Conservation (phyloP, 495 filamentous ascomycete species). For the Saxophila tyrrhenica region DNA sequence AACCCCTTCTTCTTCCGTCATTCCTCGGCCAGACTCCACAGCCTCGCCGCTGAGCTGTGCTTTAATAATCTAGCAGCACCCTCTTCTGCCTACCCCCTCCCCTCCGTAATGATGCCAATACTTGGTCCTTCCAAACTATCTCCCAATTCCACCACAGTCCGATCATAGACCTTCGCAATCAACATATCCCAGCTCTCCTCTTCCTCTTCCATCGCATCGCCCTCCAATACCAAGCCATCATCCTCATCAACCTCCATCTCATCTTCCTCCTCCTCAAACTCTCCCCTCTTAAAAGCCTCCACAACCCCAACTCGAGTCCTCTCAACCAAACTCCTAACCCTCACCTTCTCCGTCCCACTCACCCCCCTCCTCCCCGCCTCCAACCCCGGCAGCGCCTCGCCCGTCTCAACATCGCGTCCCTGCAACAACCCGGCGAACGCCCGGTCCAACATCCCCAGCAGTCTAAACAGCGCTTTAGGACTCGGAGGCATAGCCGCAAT, state of each 20-base stretch:
- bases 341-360: constrained; percentile 64
- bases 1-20: too few relatives aligned
- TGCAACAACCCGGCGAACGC: constrained; percentile 61
- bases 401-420: constrained; percentile 54
- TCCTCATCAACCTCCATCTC: constrained; percentile 24
- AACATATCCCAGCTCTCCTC: constrained; percentile 50
- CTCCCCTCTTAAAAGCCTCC: constrained; percentile 43
- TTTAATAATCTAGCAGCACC: background rate
- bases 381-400: constrained; percentile 55
- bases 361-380: constrained; percentile 28
- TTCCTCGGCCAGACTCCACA: too few relatives aligned
- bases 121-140: constrained; percentile 40
- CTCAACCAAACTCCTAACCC: constrained; percentile 66
- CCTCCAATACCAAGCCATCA: constrained; percentile 28
- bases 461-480: constrained; percentile 47
- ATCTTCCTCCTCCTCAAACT: constrained; percentile 15
- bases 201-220: constrained; percentile 31
- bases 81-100: background rate
- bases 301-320: constrained; percentile 54
- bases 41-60: too few relatives aligned
- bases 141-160: constrained; percentile 60
- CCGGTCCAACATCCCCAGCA: constrained; percentile 66
- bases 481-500: constrained; percentile 57
- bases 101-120: constrained; percentile 31
- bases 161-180: constrained; percentile 63